These are phyloP conservation scores for Neophaeococcomyces aloes DNA, from an alignment of 2,329 filamentous ascomycete genomes.

Conservation along the genomic window DNA sequence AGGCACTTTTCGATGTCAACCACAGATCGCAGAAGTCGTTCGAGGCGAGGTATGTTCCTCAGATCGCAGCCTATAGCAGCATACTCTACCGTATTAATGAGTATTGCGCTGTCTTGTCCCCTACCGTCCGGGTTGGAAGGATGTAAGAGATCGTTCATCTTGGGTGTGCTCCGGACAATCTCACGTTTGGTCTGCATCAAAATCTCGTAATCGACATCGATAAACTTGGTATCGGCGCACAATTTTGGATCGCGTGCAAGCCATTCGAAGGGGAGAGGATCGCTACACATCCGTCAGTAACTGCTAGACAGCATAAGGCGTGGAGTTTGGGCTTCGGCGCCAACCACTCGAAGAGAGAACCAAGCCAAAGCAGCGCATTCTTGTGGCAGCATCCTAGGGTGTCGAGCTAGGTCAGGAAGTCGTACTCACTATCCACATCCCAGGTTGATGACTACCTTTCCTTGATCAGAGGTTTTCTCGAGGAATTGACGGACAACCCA, in stretches of 20 bases:
- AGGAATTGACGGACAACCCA: slow-evolving; percentile 64
- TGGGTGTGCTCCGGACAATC: slow-evolving; percentile 19
- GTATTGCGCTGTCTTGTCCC: slow-evolving; percentile 42
- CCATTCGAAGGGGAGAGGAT: slow-evolving; percentile 78
- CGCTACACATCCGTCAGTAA: slow-evolving; percentile 44
- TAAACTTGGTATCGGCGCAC: slow-evolving; percentile 18
- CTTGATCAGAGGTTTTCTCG: slow-evolving; percentile 34
- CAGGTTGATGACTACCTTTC: slow-evolving; percentile 21
- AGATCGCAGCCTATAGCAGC: slow-evolving; percentile 33
- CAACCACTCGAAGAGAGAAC: too few relatives aligned
- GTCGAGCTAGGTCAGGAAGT: too few relatives aligned
- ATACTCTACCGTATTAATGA: slow-evolving; percentile 19
- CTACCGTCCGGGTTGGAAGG: slow-evolving; percentile 19
- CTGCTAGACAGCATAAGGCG: too few relatives aligned
- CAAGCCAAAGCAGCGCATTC: too few relatives aligned
- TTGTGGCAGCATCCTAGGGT: too few relatives aligned
- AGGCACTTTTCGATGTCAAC: slow-evolving; percentile 48
- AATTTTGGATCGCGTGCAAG: slow-evolving; percentile 54
- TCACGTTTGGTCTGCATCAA: slow-evolving; percentile 21
- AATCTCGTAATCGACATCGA: slow-evolving; percentile 21
- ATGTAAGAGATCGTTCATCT: slow-evolving; percentile 31
- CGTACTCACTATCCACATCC: slow-evolving; percentile 22
- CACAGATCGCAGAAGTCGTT: slow-evolving; percentile 47
- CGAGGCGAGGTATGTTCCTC: slow-evolving; percentile 52
- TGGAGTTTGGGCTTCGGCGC: too few relatives aligned